These are phyloP conservation scores for Colletotrichum coccodes DNA, from an alignment of 2,329 filamentous ascomycete species.

Conservation along the genomic window DNA sequence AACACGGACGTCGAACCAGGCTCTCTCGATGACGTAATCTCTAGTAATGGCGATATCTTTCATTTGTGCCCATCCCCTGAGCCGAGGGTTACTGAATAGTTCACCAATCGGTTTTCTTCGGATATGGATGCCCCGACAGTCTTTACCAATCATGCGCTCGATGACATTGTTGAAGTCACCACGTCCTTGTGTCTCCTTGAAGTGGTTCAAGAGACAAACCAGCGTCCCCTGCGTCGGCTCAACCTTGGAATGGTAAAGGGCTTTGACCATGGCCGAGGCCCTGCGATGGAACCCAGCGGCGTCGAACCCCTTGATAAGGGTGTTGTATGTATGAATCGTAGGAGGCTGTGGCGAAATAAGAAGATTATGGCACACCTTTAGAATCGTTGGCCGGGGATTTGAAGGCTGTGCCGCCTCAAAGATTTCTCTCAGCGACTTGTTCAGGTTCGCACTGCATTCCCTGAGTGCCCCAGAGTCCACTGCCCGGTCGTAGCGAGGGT, in stretches of 20 bases:
- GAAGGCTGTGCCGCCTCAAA: neutral
- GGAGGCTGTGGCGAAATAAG: slow-evolving; percentile 70
- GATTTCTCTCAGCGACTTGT: slow-evolving; percentile 9
- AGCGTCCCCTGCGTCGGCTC: slow-evolving; percentile 60
- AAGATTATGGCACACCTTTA: slow-evolving; percentile 73
- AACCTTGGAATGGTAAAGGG: slow-evolving; percentile 57
- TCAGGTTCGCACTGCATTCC: slow-evolving; percentile 10
- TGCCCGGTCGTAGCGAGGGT: slow-evolving; percentile 7
- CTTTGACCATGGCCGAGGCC: slow-evolving; percentile 62
- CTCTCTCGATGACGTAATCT: slow-evolving; percentile 52
- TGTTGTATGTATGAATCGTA: slow-evolving; percentile 76
- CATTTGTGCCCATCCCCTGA: slow-evolving; percentile 43
- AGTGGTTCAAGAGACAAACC: slow-evolving; percentile 61
- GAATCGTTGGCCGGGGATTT: slow-evolving; percentile 37
- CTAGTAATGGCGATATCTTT: slow-evolving; percentile 39
- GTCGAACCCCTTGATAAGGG: slow-evolving; percentile 74
- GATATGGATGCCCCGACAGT: slow-evolving; percentile 51
- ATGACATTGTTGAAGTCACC: slow-evolving; percentile 56
- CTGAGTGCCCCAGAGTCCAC: neutral
- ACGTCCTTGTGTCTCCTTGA: slow-evolving; percentile 52
- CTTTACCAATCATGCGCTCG: slow-evolving; percentile 56
- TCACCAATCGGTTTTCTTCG: slow-evolving; percentile 46
- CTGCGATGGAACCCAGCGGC: slow-evolving; percentile 59
- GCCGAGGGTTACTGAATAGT: slow-evolving; percentile 37
- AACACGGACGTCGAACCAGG: slow-evolving; percentile 48